Evolutionary conservation across 257 asterid species (phyloP).

Genomic region (Salvia splendens): DNA sequence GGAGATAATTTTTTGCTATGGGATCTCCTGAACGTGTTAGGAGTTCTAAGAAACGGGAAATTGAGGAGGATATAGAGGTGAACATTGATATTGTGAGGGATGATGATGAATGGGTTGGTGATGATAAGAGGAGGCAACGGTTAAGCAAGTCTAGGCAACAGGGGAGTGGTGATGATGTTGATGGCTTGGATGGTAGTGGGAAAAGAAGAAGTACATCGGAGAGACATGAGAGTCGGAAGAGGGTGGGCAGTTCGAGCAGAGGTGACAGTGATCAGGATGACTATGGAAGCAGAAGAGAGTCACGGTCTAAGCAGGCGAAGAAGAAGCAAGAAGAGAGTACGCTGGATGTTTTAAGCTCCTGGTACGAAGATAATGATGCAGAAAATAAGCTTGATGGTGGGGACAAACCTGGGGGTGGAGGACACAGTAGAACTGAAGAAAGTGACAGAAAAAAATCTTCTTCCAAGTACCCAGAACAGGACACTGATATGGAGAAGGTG

Average conservation of each 20-base stretch:
- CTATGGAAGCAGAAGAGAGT: slow-evolving; percentile 58
- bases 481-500: slow-evolving; percentile 49
- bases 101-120: slow-evolving; percentile 64
- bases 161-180: slow-evolving; percentile 59
- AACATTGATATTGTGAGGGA: slow-evolving; percentile 66
- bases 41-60: slow-evolving; percentile 51
- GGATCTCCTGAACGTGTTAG: slow-evolving; percentile 66
- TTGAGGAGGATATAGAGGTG: slow-evolving; percentile 64
- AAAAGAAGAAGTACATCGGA: slow-evolving; percentile 58
- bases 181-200: slow-evolving; percentile 60
- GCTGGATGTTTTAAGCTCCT: slow-evolving; percentile 73
- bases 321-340: slow-evolving; percentile 69
- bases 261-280: slow-evolving; percentile 77
- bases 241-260: slow-evolving; percentile 57
- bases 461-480: slow-evolving; percentile 53
- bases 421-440: slow-evolving; percentile 53
- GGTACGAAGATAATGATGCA: slow-evolving; percentile 87
- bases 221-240: slow-evolving; percentile 75
- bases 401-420: slow-evolving; percentile 60
- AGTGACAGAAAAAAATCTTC: slow-evolving; percentile 51
- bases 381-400: slow-evolving; percentile 58
- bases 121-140: slow-evolving; percentile 53
- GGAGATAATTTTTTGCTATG: slow-evolving; percentile 48
- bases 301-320: slow-evolving; percentile 62
- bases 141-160: slow-evolving; percentile 59